These are phyloP conservation scores for Vitis riparia DNA, from an alignment of 164 flowering plant species.

Conservation along the genomic window DNA sequence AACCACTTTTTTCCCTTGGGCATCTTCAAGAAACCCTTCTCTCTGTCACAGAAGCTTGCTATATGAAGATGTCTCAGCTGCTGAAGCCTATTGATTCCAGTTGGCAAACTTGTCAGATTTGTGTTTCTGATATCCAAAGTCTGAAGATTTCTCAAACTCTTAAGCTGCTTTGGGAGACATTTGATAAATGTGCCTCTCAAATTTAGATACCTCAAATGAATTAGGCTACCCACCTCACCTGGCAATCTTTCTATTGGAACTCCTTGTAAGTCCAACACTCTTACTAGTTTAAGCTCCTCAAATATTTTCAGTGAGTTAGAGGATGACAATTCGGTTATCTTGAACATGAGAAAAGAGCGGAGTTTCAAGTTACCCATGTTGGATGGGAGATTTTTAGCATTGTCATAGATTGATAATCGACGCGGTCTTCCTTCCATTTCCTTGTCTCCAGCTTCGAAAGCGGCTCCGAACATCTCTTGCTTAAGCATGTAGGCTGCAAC, in stretches of 20 bases:
- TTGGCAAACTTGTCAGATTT: neutral
- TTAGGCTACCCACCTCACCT: neutral
- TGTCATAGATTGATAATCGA: too few species aligned
- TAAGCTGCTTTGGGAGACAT: neutral
- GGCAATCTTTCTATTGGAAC: neutral
- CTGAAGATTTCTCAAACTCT: neutral
- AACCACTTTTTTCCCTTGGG: slow-evolving; percentile 6
- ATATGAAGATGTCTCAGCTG: slow-evolving; percentile 9
- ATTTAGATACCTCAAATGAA: neutral
- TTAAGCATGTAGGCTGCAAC: slow-evolving; percentile 5
- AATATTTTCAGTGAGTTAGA: neutral
- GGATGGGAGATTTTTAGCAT: neutral
- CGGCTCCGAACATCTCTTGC: slow-evolving; percentile 10
- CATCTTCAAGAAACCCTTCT: slow-evolving; percentile 12
- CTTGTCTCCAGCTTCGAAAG: neutral
- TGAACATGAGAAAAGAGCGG: slow-evolving; percentile 10
- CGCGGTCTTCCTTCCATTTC: too few species aligned
- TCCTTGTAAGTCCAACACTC: slow-evolving; percentile 1
- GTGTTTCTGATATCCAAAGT: neutral
- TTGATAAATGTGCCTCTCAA: neutral
- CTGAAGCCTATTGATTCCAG: slow-evolving; percentile 4
- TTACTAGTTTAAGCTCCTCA: neutral
- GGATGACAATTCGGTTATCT: slow-evolving; percentile 8
- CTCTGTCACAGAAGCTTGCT: slow-evolving; percentile 13
- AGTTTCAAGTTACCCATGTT: slow-evolving; percentile 7